Evolutionary conservation across 805 yeast species (phyloP).

Genomic region (Deakozyma indianensis): DNA sequence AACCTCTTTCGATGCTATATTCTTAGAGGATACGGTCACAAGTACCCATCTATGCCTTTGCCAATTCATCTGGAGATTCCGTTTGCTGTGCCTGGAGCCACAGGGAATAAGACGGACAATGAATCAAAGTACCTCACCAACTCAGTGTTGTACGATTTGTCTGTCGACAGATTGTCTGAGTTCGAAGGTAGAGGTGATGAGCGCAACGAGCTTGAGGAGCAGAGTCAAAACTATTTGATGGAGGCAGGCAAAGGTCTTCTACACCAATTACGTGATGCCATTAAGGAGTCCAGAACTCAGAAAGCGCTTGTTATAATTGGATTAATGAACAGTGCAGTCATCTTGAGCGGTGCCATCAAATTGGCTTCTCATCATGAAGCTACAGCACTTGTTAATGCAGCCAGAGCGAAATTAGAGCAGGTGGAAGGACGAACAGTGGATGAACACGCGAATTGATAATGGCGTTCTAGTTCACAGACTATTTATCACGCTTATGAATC

Average conservation of each 20-base stretch:
- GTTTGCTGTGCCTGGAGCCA: constrained; percentile 40
- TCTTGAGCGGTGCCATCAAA: not conserved
- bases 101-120: constrained; percentile 5
- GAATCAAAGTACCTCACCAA: not conserved
- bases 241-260: not conserved
- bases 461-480: no score
- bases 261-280: not conserved
- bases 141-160: not conserved
- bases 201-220: not conserved
- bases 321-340: not conserved
- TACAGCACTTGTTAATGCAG: not conserved
- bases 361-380: not conserved
- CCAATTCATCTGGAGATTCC: constrained; percentile 73
- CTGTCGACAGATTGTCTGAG: not conserved
- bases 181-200: not conserved
- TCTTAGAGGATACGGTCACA: constrained; percentile 42
- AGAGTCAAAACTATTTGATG: not conserved
- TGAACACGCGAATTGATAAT: no score
- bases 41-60: constrained; percentile 71
- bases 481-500: no score
- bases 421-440: no score
- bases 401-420: not conserved
- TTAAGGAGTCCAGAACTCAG: not conserved
- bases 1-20: constrained; percentile 53
- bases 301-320: not conserved